Base-by-base conservation (phyloP, 2,329 filamentous ascomycete genomes). In the Alternaria metachromatica region DNA sequence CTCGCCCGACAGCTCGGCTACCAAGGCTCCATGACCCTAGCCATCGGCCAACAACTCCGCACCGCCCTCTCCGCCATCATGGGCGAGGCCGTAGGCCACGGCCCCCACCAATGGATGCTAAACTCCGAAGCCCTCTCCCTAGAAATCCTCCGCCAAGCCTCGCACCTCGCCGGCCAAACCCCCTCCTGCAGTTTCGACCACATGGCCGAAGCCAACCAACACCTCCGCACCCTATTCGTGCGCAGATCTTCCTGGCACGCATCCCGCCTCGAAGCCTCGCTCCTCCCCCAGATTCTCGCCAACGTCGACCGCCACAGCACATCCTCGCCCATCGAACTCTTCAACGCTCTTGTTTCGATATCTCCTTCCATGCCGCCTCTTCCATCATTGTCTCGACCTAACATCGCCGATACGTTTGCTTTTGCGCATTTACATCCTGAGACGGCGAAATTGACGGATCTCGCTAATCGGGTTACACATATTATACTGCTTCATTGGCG, bases 401-500 rank as follows among this genome's bases (percentile, higher is more conserved):
- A 74, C 25, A 71, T 73, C 5, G 54, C 66, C 23, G 65, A 76
- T 74, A 72, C 70, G 65, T 72, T 69, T 37, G 54, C 69, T 10
- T 68, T 62, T 23, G 30, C 58, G 10, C 53, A 56, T n/a, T 26
- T 65, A 9, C 67, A 66, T 3, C 63, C 65, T 2, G 65, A 74
- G 23, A 60, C 65, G 10, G 81, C 69, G 37, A 75, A 80, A 28
- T 71, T 92, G 41, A 84, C 86, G 46, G 90, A 93, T 62, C 88
- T 97, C 78, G 89, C 92, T 1, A 90, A 89, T 48, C 89, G 92
- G 49, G 85, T 97, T 55, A 90, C 93, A 6, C 95, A 97, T 75
- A 88, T 97, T 48, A 89, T 92, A 13, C 86, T 96, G 6, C 82
- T 98, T 23, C 94, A 97, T 80, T 97, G 94, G 94, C 87, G 92